Conservation (phyloP, 2,329 filamentous ascomycete genomes). For the Fusarium pininemorale region DNA sequence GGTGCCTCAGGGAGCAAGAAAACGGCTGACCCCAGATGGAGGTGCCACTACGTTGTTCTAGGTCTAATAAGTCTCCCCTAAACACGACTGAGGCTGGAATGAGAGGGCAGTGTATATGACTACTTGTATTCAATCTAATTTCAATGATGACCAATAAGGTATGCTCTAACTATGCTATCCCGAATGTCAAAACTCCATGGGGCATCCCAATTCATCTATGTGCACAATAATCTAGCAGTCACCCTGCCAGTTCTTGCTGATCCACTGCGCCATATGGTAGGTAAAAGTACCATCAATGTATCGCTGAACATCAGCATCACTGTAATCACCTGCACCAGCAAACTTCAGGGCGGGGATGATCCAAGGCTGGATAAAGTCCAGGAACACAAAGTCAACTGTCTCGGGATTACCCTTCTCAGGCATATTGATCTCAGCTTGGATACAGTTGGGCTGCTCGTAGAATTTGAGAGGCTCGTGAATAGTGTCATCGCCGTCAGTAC, state of each 20-base stretch:
- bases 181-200: slow-evolving; percentile 15
- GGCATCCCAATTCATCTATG: slow-evolving; percentile 4
- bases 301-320: slow-evolving; percentile 55
- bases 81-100: accelerated
- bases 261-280: slow-evolving; percentile 65
- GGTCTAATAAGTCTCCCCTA: accelerated
- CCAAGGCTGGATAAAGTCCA: slow-evolving; percentile 90
- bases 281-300: slow-evolving; percentile 67
- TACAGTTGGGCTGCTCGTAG: slow-evolving; percentile 83
- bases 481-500: slow-evolving; percentile 89
- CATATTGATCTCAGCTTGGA: slow-evolving; percentile 75
- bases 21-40: accelerated
- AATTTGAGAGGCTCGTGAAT: slow-evolving; percentile 79
- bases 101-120: background rate
- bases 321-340: slow-evolving; percentile 59
- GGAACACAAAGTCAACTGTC: slow-evolving; percentile 86
- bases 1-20: background rate
- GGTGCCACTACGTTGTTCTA: accelerated
- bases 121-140: slow-evolving; percentile 2
- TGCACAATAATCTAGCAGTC: slow-evolving; percentile 49
- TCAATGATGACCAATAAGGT: background rate
- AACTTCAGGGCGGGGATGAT: slow-evolving; percentile 77
- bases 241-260: slow-evolving; percentile 65
- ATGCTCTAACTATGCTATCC: background rate
- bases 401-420: slow-evolving; percentile 67